These are phyloP conservation scores for Bruguiera gymnorhiza DNA, from an alignment of 345 rosid species.

Conservation along the genomic window DNA sequence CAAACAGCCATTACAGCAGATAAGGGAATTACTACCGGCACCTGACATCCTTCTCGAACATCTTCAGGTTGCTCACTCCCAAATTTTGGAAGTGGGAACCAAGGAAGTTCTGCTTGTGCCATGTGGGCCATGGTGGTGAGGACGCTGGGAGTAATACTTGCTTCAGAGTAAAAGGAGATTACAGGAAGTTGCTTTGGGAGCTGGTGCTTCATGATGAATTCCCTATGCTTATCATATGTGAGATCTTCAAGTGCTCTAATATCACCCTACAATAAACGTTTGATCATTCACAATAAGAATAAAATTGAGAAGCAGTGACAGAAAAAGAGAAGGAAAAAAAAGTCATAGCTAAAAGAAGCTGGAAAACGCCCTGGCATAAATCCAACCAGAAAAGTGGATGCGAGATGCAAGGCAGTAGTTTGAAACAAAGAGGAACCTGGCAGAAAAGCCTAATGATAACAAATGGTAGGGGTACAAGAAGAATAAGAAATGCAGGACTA, in stretches of 20 bases:
- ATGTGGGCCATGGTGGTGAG: constrained; percentile 59
- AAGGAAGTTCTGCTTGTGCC: constrained; percentile 69
- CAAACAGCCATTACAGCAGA: constrained; percentile 60
- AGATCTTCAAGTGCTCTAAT: constrained; percentile 68
- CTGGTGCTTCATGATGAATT: constrained; percentile 55
- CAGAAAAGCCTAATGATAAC: neutral
- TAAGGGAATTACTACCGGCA: constrained; percentile 53
- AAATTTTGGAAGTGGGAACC: constrained; percentile 47
- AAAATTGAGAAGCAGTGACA: neutral
- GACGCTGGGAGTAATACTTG: constrained; percentile 48
- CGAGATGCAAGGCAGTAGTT: neutral
- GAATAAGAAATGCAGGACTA: too few relatives aligned
- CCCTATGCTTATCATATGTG: constrained; percentile 51
- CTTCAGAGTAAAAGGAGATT: constrained; percentile 59
- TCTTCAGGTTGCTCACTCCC: constrained; percentile 26
- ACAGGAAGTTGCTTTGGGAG: constrained; percentile 52
- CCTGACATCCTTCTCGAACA: constrained; percentile 36
- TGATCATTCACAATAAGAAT: neutral
- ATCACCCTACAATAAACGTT: constrained; percentile 46
- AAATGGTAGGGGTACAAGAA: neutral
- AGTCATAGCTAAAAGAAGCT: neutral
- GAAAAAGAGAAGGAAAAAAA: neutral
- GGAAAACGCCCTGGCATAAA: neutral
- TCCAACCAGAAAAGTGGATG: neutral
- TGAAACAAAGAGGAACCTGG: neutral